Evolutionary conservation across 2,329 filamentous ascomycete species (phyloP).

Genomic region (Ophiostoma perfectum): DNA sequence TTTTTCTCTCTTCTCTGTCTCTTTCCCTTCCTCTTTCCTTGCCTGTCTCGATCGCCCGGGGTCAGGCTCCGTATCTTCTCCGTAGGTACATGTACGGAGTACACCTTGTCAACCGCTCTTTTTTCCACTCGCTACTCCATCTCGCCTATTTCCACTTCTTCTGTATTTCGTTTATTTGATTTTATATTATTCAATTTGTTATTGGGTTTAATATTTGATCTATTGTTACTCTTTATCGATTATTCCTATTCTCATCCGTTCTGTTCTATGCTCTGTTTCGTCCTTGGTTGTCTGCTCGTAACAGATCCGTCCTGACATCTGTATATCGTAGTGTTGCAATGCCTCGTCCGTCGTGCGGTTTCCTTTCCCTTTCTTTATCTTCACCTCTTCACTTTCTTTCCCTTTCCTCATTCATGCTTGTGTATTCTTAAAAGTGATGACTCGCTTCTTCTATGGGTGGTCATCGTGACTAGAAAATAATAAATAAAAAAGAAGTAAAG

Average conservation of each 20-base stretch:
- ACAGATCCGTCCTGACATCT: too few species aligned
- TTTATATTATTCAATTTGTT: neutral
- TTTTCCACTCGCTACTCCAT: slow-evolving; percentile 2
- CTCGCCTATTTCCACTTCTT: neutral
- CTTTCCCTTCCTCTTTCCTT: neutral
- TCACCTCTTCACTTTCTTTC: neutral
- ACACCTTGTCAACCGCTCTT: neutral
- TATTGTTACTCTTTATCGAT: neutral
- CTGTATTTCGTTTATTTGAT: neutral
- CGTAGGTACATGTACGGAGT: neutral
- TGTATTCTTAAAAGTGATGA: neutral
- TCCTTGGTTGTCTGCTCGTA: neutral
- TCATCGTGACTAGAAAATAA: neutral
- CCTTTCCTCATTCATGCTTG: neutral
- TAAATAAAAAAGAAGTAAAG: neutral
- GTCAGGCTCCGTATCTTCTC: neutral
- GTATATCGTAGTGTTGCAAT: neutral
- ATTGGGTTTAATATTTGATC: neutral
- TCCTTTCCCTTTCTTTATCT: too few species aligned
- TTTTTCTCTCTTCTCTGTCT: too few species aligned
- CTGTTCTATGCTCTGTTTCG: neutral
- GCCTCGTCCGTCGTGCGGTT: too few species aligned
- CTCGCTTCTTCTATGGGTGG: neutral
- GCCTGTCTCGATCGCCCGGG: neutral
- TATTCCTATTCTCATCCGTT: neutral